Conservation (phyloP, 2,329 filamentous ascomycete species). For the Penicillium sp. region DNA sequence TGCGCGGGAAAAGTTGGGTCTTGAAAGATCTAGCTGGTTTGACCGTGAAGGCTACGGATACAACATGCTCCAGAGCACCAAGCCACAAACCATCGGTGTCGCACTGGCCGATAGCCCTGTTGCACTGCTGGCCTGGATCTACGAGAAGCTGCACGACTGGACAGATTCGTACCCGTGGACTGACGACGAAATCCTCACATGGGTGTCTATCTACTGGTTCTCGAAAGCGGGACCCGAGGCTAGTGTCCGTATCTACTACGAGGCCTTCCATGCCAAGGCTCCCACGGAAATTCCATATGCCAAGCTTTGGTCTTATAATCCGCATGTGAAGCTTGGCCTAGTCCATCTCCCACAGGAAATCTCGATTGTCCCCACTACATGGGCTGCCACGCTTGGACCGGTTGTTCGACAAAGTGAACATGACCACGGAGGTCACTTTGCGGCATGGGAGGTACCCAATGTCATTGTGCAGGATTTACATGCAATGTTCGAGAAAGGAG, state of each 20-base stretch:
- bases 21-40: constrained; percentile 19
- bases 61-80: constrained; percentile 60
- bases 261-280: constrained; percentile 38
- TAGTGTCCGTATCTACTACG: constrained; percentile 70
- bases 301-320: constrained; percentile 12
- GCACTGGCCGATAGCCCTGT: constrained; percentile 68
- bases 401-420: constrained; percentile 19
- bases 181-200: constrained; percentile 72
- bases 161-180: constrained; percentile 71
- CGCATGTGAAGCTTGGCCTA: constrained; percentile 18
- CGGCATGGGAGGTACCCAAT: constrained; percentile 21
- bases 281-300: constrained; percentile 9
- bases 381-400: constrained; percentile 18
- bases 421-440: constrained; percentile 21
- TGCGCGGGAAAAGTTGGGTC: constrained; percentile 16
- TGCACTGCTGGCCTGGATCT: constrained; percentile 72
- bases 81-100: constrained; percentile 71
- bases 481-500: constrained; percentile 15
- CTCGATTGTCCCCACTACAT: constrained; percentile 16
- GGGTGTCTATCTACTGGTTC: constrained; percentile 73
- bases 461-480: constrained; percentile 15
- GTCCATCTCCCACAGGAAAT: constrained; percentile 22
- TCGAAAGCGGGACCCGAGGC: constrained; percentile 67
- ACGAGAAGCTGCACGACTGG: constrained; percentile 79
- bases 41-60: constrained; percentile 47